These are phyloP conservation scores for Diaporthe citriasiana DNA, from an alignment of 2,329 filamentous ascomycete species.

Conservation along the genomic window DNA sequence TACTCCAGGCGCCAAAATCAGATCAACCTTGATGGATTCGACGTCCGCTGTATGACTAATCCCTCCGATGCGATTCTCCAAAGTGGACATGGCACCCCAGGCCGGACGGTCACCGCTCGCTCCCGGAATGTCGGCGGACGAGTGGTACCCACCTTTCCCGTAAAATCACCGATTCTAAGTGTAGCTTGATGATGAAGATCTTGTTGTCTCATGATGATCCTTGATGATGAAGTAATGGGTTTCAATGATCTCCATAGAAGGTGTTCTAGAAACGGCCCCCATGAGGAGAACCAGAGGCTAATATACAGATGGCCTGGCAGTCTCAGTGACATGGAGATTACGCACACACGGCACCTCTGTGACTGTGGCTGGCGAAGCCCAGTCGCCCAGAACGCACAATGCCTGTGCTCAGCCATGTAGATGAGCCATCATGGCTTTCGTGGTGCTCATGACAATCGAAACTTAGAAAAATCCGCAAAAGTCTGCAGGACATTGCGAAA, in stretches of 20 bases:
- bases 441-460: not conserved
- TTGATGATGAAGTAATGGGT: not conserved
- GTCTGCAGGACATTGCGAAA: not conserved
- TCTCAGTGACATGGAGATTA: not conserved
- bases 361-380: not conserved
- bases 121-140: conserved; percentile 13
- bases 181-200: not conserved
- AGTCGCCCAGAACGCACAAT: not conserved
- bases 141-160: conserved; percentile 30
- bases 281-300: not conserved
- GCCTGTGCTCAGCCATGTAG: not conserved
- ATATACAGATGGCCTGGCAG: not conserved
- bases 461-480: not conserved
- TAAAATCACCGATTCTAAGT: not conserved
- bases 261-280: not conserved
- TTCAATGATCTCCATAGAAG: not conserved
- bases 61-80: not conserved
- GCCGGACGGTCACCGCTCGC: conserved; percentile 13
- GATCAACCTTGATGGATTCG: not conserved
- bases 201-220: not conserved
- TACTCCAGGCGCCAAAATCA: not conserved
- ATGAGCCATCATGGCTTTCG: not conserved
- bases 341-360: not conserved
- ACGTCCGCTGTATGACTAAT: conserved; percentile 1
- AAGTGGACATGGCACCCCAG: conserved; percentile 8